Evolutionary conservation across 2,329 filamentous ascomycete genomes (phyloP).

Genomic region (Harringtonia lauricola): DNA sequence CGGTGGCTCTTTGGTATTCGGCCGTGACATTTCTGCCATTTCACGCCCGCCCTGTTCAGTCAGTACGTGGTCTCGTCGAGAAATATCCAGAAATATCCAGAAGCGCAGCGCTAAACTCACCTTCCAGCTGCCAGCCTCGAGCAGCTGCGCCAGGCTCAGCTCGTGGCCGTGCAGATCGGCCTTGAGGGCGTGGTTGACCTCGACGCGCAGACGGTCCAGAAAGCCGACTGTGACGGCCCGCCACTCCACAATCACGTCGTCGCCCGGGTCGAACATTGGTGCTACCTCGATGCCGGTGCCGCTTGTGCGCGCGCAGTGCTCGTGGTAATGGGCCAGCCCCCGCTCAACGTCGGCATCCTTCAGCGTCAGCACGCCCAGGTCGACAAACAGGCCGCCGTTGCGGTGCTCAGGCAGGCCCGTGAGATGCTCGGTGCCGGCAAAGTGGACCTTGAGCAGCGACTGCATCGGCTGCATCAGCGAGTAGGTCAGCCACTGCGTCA

Average conservation of each 20-base stretch:
- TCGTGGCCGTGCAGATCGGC: slow-evolving; percentile 55
- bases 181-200: slow-evolving; percentile 53
- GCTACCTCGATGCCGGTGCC: slow-evolving; percentile 47
- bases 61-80: not conserved
- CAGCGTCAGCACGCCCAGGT: slow-evolving; percentile 63
- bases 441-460: slow-evolving; percentile 37
- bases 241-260: slow-evolving; percentile 56
- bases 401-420: slow-evolving; percentile 88
- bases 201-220: slow-evolving; percentile 39
- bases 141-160: slow-evolving; percentile 72
- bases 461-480: slow-evolving; percentile 63
- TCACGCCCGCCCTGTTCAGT: slow-evolving; percentile 68
- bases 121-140: slow-evolving; percentile 98
- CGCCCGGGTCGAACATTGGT: slow-evolving; percentile 46
- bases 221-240: slow-evolving; percentile 51
- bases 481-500: slow-evolving; percentile 91
- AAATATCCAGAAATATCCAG: not conserved
- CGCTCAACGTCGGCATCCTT: slow-evolving; percentile 31
- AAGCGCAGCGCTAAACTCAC: too few relatives aligned
- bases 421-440: slow-evolving; percentile 57
- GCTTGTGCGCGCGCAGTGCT: slow-evolving; percentile 62
- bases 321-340: slow-evolving; percentile 36
- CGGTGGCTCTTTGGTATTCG: slow-evolving; percentile 91
- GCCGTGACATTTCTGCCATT: slow-evolving; percentile 87
- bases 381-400: slow-evolving; percentile 79